Evolutionary conservation across 129 eudicot genomes (phyloP).

Genomic region (Centrapalus pauciflorus): DNA sequence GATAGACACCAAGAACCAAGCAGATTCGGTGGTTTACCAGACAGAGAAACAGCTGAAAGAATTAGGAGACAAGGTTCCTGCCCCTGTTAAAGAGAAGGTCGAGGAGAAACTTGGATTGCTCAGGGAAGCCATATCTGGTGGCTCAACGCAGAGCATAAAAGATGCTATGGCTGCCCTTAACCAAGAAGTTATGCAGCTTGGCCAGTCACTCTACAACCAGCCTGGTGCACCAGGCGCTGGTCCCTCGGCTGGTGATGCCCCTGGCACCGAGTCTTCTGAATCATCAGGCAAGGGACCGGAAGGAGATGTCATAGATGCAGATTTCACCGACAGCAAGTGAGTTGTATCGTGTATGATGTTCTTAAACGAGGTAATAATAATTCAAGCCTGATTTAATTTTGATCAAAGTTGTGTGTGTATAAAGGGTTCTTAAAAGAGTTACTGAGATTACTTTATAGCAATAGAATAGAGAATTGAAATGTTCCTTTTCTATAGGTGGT

Average conservation of each 20-base stretch:
- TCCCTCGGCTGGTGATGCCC: slow-evolving; percentile 35
- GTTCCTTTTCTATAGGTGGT: slow-evolving; percentile 18
- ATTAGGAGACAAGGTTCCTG: slow-evolving; percentile 94
- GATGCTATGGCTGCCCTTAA: slow-evolving; percentile 96
- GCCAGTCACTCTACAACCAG: slow-evolving; percentile 91
- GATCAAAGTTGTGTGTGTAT: slow-evolving; percentile 41
- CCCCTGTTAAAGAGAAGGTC: slow-evolving; percentile 74
- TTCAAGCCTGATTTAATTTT: slow-evolving; percentile 17
- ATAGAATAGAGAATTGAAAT: not conserved
- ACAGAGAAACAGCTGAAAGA: slow-evolving; percentile 97
- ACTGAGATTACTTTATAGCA: slow-evolving; percentile 9
- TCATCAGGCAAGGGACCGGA: slow-evolving; percentile 72
- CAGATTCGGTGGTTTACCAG: slow-evolving; percentile 94
- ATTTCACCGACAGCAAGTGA: slow-evolving; percentile 89
- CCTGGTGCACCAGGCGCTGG: slow-evolving; percentile 68
- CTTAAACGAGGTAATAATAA: not conserved
- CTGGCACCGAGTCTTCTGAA: slow-evolving; percentile 26
- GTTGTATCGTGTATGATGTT: not conserved
- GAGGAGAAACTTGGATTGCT: slow-evolving; percentile 80
- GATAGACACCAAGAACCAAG: slow-evolving; percentile 98
- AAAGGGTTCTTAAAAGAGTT: slow-evolving; percentile 18
- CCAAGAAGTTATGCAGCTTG: slow-evolving; percentile 98
- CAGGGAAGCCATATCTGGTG: slow-evolving; percentile 83
- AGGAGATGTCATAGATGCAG: slow-evolving; percentile 97
- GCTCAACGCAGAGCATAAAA: slow-evolving; percentile 76